A percentile compares a stretch with the other conserved stretches of the same genome.
phyloP scores from a whole-genome alignment of 1,139 yeast genomes.

The Candida labiduridarum region DNA sequence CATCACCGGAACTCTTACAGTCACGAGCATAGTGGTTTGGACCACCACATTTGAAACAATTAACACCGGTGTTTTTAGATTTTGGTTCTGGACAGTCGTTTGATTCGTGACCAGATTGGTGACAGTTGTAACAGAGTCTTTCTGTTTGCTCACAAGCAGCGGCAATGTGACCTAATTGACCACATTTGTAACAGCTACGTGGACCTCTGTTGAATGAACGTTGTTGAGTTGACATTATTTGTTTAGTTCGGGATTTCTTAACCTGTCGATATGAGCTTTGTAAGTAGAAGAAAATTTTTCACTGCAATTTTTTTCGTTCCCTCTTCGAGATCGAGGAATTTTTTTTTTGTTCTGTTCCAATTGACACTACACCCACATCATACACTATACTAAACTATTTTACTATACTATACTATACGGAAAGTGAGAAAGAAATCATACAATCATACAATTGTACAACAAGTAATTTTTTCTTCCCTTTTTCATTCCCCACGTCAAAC shows the following conservation, averaged over 20 bases:
- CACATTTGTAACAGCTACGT: conserved; percentile 83
- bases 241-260: conserved; percentile 56
- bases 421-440: too few species aligned
- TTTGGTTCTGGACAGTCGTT: conserved; percentile 86
- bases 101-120: conserved; percentile 87
- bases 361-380: background rate
- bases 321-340: conserved; percentile 1
- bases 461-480: background rate
- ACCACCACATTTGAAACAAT: conserved; percentile 92
- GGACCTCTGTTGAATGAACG: conserved; percentile 33
- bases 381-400: too few species aligned
- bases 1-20: conserved; percentile 54
- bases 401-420: too few species aligned
- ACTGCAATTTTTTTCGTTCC: background rate
- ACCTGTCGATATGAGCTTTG: background rate
- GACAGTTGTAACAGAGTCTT: conserved; percentile 92
- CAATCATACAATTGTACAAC: background rate
- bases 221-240: conserved; percentile 1
- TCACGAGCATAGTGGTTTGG: conserved; percentile 93
- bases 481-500: background rate
- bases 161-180: conserved; percentile 90
- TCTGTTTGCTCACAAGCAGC: conserved; percentile 82
- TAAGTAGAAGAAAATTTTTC: background rate
- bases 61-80: conserved; percentile 63
- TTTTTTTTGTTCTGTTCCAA: background rate